Conservation (phyloP, 257 asterid genomes). For the Eustoma russellianum region DNA sequence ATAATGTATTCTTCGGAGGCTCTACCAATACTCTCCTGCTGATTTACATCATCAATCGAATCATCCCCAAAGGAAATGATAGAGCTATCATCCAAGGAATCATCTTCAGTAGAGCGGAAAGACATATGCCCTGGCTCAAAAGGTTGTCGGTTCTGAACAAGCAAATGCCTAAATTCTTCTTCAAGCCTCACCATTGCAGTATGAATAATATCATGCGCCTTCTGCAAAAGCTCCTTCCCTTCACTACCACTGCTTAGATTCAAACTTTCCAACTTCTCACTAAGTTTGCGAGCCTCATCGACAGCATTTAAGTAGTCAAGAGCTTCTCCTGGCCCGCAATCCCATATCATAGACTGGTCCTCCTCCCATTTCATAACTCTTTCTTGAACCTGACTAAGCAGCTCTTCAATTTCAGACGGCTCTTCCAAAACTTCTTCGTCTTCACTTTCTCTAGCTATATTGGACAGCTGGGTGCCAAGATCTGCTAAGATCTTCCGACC, state of each 20-base stretch:
- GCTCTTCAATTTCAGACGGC: conserved; percentile 42
- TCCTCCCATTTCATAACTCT: conserved; percentile 72
- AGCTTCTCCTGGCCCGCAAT: conserved; percentile 63
- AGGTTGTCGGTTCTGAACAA: conserved; percentile 69
- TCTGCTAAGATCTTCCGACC: conserved; percentile 54
- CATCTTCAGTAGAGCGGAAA: conserved; percentile 80
- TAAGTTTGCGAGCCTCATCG: conserved; percentile 54
- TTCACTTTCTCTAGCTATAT: conserved; percentile 25
- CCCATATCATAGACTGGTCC: conserved; percentile 68
- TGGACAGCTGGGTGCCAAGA: conserved; percentile 57
- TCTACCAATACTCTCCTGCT: conserved; percentile 60
- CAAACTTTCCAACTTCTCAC: conserved; percentile 44
- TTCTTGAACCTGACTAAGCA: conserved; percentile 42
- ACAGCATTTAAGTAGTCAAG: conserved; percentile 57
- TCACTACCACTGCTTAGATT: conserved; percentile 20
- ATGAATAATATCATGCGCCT: conserved; percentile 66
- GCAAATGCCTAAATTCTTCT: conserved; percentile 77
- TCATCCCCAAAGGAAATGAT: conserved; percentile 76
- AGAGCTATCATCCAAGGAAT: conserved; percentile 50
- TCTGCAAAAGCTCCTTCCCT: conserved; percentile 30
- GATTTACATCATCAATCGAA: conserved; percentile 54
- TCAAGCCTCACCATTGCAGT: conserved; percentile 82
- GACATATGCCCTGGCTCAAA: conserved; percentile 87
- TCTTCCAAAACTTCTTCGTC: conserved; percentile 19
- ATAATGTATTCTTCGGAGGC: conserved; percentile 54